These are phyloP conservation scores for Cucurbita maxima DNA, from an alignment of 306 rosid species.

Conservation along the genomic window DNA sequence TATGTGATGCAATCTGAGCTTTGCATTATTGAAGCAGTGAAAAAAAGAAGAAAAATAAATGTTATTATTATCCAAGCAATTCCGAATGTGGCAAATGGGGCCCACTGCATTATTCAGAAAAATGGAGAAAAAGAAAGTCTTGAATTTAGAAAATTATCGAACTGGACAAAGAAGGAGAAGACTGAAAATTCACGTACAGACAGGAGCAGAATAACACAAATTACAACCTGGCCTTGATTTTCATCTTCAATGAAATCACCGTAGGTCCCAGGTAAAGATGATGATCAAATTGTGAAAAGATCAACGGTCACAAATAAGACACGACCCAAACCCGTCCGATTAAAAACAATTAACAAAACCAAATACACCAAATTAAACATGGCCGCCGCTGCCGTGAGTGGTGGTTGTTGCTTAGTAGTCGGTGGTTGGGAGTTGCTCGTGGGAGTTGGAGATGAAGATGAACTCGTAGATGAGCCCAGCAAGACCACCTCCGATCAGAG, in stretches of 20 bases:
- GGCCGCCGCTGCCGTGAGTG: background rate
- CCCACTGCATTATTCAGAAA: background rate
- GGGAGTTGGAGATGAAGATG: constrained; percentile 28
- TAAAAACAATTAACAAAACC: background rate
- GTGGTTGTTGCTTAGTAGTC: constrained; percentile 22
- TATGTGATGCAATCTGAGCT: background rate
- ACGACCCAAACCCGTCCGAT: background rate
- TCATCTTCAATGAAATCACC: constrained; percentile 1
- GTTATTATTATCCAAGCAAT: background rate
- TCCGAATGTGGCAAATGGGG: background rate
- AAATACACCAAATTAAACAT: background rate
- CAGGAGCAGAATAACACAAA: background rate
- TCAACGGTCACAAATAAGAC: constrained; percentile 5
- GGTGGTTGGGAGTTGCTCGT: constrained; percentile 36
- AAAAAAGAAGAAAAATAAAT: background rate
- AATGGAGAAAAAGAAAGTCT: background rate
- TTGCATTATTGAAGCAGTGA: background rate
- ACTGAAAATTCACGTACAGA: background rate
- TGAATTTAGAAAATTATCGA: background rate
- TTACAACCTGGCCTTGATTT: constrained; percentile 4
- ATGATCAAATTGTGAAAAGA: background rate
- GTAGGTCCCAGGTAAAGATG: background rate
- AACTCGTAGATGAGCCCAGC: constrained; percentile 44
- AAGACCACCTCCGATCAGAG: constrained; percentile 44
- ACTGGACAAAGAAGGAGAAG: background rate